Base-by-base conservation (phyloP, 768 basidiomycete species). In the Ephemerocybe angulata region DNA sequence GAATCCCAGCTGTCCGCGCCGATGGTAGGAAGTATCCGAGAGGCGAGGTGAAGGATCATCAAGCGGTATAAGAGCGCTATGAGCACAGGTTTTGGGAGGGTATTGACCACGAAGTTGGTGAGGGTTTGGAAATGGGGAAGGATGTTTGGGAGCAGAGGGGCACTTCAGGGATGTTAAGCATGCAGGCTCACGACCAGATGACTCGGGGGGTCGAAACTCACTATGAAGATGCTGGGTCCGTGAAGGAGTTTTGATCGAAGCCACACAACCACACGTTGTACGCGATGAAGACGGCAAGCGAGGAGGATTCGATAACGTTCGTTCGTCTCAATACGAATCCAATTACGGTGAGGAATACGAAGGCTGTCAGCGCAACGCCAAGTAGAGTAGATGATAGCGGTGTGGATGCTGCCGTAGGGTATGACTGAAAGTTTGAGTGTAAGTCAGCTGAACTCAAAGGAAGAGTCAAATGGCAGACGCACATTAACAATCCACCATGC, bases 241-340 rank as follows among this genome's bases (percentile, higher is more conserved):
- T 84, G 59, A 86, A 84, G 0, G 87, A 84, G 52, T 82, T 80
- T 60, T 84, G 81, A 67, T 89, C 87, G 60, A 88, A 86, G 17
- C 89, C 89, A 64, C 90, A 92, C 30, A 93, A 76, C 93, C 93
- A 94, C 30, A 94, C 81, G 59, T 92, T 92, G 68, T 91, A 93
- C 5, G 92, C 90, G 38, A 97, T 81, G 67, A 95, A 92, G 25
- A 95, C 76, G 3, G 91, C 87, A 25, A 98, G 82, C 46, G 90
- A 84, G 2, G 89, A 86, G 3, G 93, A 93, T 69, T 98, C 95
- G 53, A 97, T 87, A 47, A 96, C 88, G 63, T 96, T 96, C 38
- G 94, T 96, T 50, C 91, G 80, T 52, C 92, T 83, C 58, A 94
- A 69, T 7, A 84, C 84, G 69, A 98, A 95, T 5, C 95, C 95